Percentiles rank a stretch among this genome's conserved stretches.
Evolutionary conservation across 768 basidiomycete genomes (phyloP).

Genomic region (Pleurotus ostreatus): DNA sequence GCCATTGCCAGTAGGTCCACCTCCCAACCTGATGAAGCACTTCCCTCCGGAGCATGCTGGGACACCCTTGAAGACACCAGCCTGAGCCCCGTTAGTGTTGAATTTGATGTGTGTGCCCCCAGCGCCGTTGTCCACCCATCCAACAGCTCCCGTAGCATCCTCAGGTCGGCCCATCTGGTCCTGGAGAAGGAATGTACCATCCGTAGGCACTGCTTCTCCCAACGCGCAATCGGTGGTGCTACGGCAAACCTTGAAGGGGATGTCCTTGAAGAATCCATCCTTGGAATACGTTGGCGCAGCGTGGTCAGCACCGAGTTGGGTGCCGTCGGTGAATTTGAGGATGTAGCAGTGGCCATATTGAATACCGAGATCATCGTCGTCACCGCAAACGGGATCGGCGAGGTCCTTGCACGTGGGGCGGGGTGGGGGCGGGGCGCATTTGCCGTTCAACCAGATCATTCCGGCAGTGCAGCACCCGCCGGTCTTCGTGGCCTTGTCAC

Average conservation of each 20-base stretch:
- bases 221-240: background rate
- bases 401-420: constrained; percentile 1
- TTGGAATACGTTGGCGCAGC: background rate
- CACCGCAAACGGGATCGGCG: background rate
- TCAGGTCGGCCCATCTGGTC: background rate
- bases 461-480: background rate
- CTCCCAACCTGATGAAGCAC: constrained; percentile 1
- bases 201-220: background rate
- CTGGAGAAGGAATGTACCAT: background rate
- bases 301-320: constrained; percentile 1
- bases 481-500: constrained; percentile 1
- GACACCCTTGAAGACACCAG: background rate
- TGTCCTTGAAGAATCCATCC: constrained; percentile 1
- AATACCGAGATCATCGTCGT: background rate
- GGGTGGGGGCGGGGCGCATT: background rate
- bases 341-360: constrained; percentile 3
- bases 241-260: background rate
- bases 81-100: background rate
- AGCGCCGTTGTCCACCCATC: background rate
- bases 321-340: background rate
- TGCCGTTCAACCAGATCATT: constrained; percentile 2
- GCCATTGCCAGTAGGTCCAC: constrained; percentile 1
- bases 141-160: background rate
- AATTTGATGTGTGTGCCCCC: background rate
- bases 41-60: background rate